Evolutionary conservation across 2,329 filamentous ascomycete species (phyloP).

Genomic region (Sclerotinia spermophila): DNA sequence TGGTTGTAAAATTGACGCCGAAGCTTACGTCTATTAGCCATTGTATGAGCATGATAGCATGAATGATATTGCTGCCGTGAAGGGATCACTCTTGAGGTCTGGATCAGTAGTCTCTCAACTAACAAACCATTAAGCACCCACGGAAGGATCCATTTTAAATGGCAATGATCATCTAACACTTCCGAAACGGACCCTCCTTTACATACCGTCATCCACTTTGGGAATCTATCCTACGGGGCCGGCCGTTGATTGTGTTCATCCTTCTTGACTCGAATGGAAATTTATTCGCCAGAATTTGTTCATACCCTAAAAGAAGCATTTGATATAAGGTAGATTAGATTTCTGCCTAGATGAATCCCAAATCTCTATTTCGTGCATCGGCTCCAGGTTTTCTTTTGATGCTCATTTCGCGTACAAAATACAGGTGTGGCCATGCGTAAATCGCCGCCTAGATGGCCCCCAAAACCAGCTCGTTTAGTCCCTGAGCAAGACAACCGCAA

Average conservation of each 20-base stretch:
- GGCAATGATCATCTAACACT: neutral
- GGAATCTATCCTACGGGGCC: neutral
- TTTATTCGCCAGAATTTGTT: neutral
- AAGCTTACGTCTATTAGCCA: neutral
- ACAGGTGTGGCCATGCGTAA: neutral
- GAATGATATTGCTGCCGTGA: neutral
- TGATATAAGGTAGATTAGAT: neutral
- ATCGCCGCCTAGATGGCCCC: neutral
- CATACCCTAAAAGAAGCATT: neutral
- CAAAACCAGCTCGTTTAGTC: neutral
- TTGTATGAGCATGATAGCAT: neutral
- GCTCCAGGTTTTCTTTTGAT: neutral
- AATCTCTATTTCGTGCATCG: neutral
- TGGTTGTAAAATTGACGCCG: neutral
- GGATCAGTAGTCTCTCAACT: neutral
- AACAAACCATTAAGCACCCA: neutral
- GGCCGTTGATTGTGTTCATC: neutral
- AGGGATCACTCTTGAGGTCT: neutral
- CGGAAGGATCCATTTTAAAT: neutral
- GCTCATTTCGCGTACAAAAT: neutral
- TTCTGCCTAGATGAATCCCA: neutral
- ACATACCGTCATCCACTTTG: neutral
- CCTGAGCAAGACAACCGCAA: neutral
- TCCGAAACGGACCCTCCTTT: neutral
- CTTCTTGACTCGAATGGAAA: neutral